Evolutionary conservation across 2,329 filamentous ascomycete species (phyloP), one percentile per base, ranked within the genome.

Genomic region (Pseudogymnoascus sp.): DNA sequence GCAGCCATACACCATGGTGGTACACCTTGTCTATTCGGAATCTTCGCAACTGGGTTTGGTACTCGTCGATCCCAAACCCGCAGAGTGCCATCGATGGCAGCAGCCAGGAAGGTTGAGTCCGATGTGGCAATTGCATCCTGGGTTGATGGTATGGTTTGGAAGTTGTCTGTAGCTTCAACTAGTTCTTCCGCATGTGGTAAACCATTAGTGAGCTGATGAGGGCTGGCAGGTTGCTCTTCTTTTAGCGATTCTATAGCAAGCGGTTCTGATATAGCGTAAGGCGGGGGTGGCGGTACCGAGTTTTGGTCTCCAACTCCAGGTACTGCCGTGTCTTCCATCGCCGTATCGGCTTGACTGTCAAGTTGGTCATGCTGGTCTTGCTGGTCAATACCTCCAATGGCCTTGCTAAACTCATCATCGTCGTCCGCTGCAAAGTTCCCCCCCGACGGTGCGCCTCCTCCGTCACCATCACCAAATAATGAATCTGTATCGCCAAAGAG

Each of bases 1-100:
- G 91, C 90, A 65, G 90, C 92, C 85, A 96, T 96, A 73, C 92
- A 97, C 92, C 92, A 99, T 0, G 92, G 94, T 1, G 94, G 92
- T 0, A 90, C 89, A 15, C 85, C 84, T 9, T 84, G 82, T 9
- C 85, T 79, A 15, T 88, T 89, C 1, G 80, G 78, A 60, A 97
- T 92, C 26, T 86, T 84, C 2, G 94, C 91, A 1, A 96, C 79
- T 0, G 92, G 88, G 34, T 86, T 81, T 1, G 82, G 82, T 63
- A 88, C 82, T 18, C 94, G 84, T 2, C 86, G 79, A 69, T 99
- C 95, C 92, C 94, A 99, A 65, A 99, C 84, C n/a, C 91, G 86
- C 45, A 99, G 78, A 0, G 85, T 86, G 59, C 92, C 92, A 74
- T 97, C 88, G 7, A 92, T 90, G 2, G 90, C 88, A 2, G 94